These are phyloP conservation scores for Chrysoporthe deuterocubensis DNA, from an alignment of 2,329 filamentous ascomycete genomes.

Conservation along the genomic window DNA sequence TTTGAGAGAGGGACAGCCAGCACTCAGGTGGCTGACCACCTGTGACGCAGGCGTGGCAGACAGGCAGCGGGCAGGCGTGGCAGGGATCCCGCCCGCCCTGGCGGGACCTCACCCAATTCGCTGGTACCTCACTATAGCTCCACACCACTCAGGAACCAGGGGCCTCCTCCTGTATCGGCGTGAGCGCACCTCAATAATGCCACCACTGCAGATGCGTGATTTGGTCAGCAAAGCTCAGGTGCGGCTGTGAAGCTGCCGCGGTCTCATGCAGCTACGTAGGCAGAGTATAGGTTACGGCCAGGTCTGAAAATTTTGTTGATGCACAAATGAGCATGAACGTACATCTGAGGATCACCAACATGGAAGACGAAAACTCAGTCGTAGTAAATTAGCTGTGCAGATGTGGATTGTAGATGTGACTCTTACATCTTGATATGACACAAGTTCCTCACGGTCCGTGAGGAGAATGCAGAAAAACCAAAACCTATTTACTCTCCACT, in stretches of 20 bases:
- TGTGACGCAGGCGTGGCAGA: constrained; percentile 8
- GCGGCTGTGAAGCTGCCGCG: not conserved
- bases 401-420: not conserved
- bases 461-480: not conserved
- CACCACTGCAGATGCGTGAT: constrained; percentile 12
- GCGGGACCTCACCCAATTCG: constrained; percentile 9
- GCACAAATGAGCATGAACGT: not conserved
- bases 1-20: not conserved
- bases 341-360: not conserved
- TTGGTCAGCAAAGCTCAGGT: constrained; percentile 20
- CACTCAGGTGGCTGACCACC: not conserved
- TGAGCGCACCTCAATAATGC: not conserved
- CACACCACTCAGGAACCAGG: constrained; percentile 7
- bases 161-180: constrained; percentile 15
- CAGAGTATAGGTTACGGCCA: not conserved
- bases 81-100: not conserved
- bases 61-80: not conserved
- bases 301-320: constrained; percentile 1
- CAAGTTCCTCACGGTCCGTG: not conserved
- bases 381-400: not conserved
- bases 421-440: not conserved
- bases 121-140: not conserved
- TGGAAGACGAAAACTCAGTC: not conserved
- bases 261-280: not conserved
- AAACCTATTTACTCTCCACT: not conserved